Percentiles rank a stretch among this genome's conserved stretches.
phyloP scores from a whole-genome alignment of 2,329 filamentous ascomycete genomes.

The Chrysoporthe puriensis region DNA sequence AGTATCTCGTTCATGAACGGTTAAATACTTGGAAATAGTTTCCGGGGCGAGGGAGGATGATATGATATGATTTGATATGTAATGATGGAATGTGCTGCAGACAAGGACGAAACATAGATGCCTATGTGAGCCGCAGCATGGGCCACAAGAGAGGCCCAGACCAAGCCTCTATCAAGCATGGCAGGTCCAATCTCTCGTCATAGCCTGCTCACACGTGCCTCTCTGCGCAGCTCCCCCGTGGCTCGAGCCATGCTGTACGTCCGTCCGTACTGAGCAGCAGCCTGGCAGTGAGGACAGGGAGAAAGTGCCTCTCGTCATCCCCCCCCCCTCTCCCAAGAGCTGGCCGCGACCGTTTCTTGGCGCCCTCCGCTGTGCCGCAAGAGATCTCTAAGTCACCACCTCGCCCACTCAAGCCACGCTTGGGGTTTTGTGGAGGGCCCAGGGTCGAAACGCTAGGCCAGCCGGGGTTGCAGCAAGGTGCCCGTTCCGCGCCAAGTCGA shows the following conservation, averaged over 20 bases:
- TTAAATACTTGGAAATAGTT: not conserved
- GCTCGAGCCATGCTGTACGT: too few species aligned
- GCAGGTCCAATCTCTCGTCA: not conserved
- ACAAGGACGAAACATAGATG: constrained; percentile 4
- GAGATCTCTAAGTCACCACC: not conserved
- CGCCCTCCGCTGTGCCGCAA: not conserved
- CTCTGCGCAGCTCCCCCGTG: too few species aligned
- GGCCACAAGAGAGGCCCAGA: not conserved
- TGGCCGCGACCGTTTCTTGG: constrained; percentile 5
- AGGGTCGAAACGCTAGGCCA: constrained; percentile 4
- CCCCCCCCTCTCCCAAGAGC: not conserved
- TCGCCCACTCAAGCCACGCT: not conserved
- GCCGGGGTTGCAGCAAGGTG: not conserved
- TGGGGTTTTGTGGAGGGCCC: not conserved
- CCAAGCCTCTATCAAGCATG: too few species aligned
- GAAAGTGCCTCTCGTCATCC: not conserved
- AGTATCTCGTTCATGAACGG: not conserved
- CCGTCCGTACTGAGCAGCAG: too few species aligned
- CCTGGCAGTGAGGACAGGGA: too few species aligned
- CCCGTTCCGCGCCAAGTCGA: constrained; percentile 1
- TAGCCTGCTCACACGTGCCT: not conserved
- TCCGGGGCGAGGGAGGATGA: not conserved
- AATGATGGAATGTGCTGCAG: not conserved
- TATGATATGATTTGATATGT: not conserved
- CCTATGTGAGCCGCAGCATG: constrained; percentile 1